Evolutionary conservation across 768 basidiomycete genomes (phyloP).

Genomic region (Boletus tomentosulus): DNA sequence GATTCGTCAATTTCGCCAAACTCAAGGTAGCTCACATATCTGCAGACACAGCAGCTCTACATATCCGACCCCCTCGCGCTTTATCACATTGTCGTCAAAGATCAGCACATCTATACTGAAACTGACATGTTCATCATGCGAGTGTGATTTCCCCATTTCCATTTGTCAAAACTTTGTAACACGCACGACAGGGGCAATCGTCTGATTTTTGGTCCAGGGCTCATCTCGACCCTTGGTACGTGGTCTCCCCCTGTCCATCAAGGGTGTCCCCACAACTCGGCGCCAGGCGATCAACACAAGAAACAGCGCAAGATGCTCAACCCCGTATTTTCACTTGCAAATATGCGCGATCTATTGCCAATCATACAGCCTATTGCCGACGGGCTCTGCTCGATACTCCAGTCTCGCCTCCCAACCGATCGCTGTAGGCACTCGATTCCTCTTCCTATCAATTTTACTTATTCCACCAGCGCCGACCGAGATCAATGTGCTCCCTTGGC

Average conservation of each 20-base stretch:
- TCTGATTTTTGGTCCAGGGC: conserved; percentile 36
- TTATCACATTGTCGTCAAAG: conserved; percentile 36
- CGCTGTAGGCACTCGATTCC: conserved; percentile 14
- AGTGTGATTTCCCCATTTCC: background rate
- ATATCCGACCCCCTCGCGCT: conserved; percentile 37
- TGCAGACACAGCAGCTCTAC: conserved; percentile 29
- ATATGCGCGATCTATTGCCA: conserved; percentile 30
- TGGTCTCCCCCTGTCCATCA: background rate
- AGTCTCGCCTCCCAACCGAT: conserved; percentile 19
- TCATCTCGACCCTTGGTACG: conserved; percentile 36
- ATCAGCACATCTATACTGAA: conserved; percentile 35
- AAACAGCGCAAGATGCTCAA: conserved; percentile 33
- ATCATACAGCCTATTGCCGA: conserved; percentile 33
- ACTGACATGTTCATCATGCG: conserved; percentile 34
- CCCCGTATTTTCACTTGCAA: conserved; percentile 29
- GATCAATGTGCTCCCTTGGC: conserved; percentile 33
- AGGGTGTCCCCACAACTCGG: conserved; percentile 1
- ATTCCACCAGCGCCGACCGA: conserved; percentile 22
- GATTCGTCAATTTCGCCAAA: background rate
- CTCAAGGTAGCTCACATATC: background rate
- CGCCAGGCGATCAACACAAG: conserved; percentile 26
- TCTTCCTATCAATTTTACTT: background rate
- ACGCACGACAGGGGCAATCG: conserved; percentile 18
- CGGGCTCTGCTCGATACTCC: conserved; percentile 18
- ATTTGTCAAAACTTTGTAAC: background rate